Conservation (phyloP, 306 rosid genomes). For the Fragaria ananassa region DNA sequence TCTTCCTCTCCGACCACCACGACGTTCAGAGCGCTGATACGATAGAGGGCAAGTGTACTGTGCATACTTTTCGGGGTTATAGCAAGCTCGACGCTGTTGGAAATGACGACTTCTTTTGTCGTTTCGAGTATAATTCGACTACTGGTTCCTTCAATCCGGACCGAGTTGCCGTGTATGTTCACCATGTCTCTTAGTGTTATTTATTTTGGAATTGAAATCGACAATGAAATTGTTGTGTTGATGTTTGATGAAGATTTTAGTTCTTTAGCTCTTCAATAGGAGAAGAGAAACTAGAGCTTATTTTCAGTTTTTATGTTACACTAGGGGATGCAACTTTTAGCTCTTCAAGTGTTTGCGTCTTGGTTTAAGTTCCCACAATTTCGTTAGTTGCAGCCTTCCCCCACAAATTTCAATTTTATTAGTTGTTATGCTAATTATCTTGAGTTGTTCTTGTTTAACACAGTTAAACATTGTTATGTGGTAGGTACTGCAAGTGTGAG, state of each 20-base stretch:
- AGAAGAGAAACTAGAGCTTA: not conserved
- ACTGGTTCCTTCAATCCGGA: slow-evolving; percentile 95
- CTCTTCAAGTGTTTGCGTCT: not conserved
- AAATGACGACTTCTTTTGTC: slow-evolving; percentile 96
- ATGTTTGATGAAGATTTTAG: not conserved
- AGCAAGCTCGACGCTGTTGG: slow-evolving; percentile 98
- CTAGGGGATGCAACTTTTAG: not conserved
- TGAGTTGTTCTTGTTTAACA: slow-evolving; percentile 12
- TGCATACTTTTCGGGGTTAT: slow-evolving; percentile 83
- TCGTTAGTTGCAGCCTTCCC: not conserved
- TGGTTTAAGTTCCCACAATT: not conserved
- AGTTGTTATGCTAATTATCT: slow-evolving; percentile 8
- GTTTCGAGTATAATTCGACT: slow-evolving; percentile 90
- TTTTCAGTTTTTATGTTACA: not conserved
- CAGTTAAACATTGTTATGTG: slow-evolving; percentile 22
- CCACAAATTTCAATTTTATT: not conserved
- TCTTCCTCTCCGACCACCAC: slow-evolving; percentile 87
- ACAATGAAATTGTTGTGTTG: not conserved
- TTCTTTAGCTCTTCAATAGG: not conserved
- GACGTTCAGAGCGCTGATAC: slow-evolving; percentile 93
- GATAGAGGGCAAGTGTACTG: slow-evolving; percentile 88
- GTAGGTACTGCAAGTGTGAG: slow-evolving; percentile 99
- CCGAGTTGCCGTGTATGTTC: slow-evolving; percentile 88
- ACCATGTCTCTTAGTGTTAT: not conserved
- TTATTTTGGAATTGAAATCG: not conserved